Percentiles rank a stretch among this genome's conserved stretches.
Evolutionary conservation across 257 asterid genomes (phyloP).

Genomic region (Lavandula angustifolia): DNA sequence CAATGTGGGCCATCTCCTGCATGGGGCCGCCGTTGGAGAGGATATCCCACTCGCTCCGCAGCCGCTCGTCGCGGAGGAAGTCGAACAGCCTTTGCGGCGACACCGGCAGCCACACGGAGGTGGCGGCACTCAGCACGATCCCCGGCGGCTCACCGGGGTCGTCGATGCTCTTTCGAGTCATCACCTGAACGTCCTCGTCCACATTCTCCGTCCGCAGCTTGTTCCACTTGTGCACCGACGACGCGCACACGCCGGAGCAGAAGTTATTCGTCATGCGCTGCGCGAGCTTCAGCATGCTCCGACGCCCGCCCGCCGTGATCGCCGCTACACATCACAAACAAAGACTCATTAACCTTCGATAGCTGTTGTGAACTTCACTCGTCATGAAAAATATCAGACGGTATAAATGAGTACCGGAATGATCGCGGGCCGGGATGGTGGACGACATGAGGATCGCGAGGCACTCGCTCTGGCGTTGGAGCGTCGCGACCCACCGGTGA

Average conservation of each 20-base stretch:
- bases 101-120: conserved; percentile 91
- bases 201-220: conserved; percentile 66
- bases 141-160: conserved; percentile 98
- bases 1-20: conserved; percentile 95
- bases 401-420: conserved; percentile 41
- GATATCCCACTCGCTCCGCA: conserved; percentile 94
- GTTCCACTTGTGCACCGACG: conserved; percentile 90
- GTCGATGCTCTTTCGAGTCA: conserved; percentile 85
- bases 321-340: conserved; percentile 41
- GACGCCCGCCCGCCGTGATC: conserved; percentile 75
- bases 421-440: conserved; percentile 46
- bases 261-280: conserved; percentile 95
- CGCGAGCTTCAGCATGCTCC: conserved; percentile 94
- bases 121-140: conserved; percentile 82
- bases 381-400: background rate
- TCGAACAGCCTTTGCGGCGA: conserved; percentile 79
- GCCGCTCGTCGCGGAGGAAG: conserved; percentile 76
- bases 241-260: conserved; percentile 89
- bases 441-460: conserved; percentile 92
- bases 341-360: background rate
- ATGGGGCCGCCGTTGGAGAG: conserved; percentile 94
- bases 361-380: too few species aligned
- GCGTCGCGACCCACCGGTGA: conserved; percentile 84
- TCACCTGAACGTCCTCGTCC: conserved; percentile 79
- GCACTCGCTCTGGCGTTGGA: conserved; percentile 87